These are phyloP conservation scores for Tulasnella sp. DNA, from an alignment of 768 basidiomycete genomes.

Conservation along the genomic window DNA sequence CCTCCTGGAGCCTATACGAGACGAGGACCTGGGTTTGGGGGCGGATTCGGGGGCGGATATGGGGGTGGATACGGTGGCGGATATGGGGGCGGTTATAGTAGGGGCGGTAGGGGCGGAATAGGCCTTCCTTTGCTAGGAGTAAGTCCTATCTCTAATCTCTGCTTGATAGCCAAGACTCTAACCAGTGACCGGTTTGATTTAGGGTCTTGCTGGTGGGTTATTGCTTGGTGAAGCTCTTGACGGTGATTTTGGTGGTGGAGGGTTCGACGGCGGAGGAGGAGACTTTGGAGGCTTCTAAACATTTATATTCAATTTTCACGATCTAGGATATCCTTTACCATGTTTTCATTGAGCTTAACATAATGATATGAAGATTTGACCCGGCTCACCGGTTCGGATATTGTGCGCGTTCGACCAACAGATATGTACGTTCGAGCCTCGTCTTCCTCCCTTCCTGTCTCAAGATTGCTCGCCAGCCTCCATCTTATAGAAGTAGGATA, in stretches of 20 bases:
- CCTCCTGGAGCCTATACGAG: not conserved
- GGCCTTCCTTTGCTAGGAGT: constrained; percentile 23
- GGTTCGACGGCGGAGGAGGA: constrained; percentile 24
- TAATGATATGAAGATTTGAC: not conserved
- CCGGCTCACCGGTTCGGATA: not conserved
- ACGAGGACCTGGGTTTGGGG: constrained; percentile 16
- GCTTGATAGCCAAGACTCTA: constrained; percentile 27
- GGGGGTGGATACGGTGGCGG: too few relatives aligned
- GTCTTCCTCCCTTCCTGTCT: too few relatives aligned
- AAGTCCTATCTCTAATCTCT: constrained; percentile 38
- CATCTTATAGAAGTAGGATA: too few relatives aligned
- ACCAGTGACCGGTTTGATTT: not conserved
- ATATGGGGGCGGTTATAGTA: too few relatives aligned
- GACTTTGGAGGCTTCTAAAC: constrained; percentile 7
- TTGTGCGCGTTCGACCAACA: not conserved
- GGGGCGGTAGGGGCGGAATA: constrained; percentile 26
- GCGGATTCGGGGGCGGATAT: too few relatives aligned
- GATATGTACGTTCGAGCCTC: not conserved
- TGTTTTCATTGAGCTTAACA: not conserved
- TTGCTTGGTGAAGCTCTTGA: constrained; percentile 38
- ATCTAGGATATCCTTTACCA: not conserved
- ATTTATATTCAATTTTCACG: not conserved
- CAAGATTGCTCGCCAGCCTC: too few relatives aligned
- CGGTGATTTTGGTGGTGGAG: constrained; percentile 25
- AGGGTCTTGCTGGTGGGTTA: constrained; percentile 43